Conservation (phyloP, 192 early-diverging fungal genomes). For the Chytriomyces confervae region DNA sequence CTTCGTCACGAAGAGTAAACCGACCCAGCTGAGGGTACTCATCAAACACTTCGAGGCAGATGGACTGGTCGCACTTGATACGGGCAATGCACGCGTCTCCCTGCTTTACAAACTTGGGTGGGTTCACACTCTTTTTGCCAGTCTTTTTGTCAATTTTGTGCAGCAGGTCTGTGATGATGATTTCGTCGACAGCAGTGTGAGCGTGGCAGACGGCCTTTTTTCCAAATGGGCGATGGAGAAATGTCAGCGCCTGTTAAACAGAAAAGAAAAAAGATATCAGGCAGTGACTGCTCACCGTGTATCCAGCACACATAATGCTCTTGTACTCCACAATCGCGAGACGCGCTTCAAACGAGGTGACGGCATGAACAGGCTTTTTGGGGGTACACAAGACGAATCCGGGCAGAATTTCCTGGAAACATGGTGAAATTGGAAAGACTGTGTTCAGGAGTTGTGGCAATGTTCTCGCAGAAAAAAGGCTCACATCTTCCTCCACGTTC, state of each 20-base stretch:
- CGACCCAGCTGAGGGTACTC: constrained; percentile 91
- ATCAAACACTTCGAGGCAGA: constrained; percentile 87
- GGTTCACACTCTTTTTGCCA: constrained; percentile 81
- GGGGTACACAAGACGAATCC: constrained; percentile 88
- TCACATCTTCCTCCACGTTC: constrained; percentile 91
- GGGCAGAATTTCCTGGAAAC: constrained; percentile 68
- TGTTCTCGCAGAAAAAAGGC: background rate
- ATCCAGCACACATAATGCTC: constrained; percentile 96
- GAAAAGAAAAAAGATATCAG: background rate
- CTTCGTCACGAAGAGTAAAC: constrained; percentile 98
- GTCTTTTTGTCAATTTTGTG: constrained; percentile 95
- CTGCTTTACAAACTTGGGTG: constrained; percentile 94
- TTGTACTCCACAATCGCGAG: constrained; percentile 91
- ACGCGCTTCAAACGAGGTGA: constrained; percentile 83
- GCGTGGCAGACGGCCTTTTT: constrained; percentile 82
- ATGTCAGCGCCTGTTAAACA: background rate
- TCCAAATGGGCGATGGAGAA: background rate
- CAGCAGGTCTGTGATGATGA: constrained; percentile 78
- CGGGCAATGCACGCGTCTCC: constrained; percentile 87
- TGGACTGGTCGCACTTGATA: constrained; percentile 74
- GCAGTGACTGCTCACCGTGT: constrained; percentile 48
- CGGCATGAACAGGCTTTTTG: constrained; percentile 79
- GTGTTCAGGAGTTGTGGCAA: background rate
- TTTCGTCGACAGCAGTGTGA: constrained; percentile 88
- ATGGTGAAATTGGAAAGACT: background rate